These are phyloP conservation scores for Xylariaceae sp. DNA, from an alignment of 2,329 filamentous ascomycete species.

Conservation along the genomic window DNA sequence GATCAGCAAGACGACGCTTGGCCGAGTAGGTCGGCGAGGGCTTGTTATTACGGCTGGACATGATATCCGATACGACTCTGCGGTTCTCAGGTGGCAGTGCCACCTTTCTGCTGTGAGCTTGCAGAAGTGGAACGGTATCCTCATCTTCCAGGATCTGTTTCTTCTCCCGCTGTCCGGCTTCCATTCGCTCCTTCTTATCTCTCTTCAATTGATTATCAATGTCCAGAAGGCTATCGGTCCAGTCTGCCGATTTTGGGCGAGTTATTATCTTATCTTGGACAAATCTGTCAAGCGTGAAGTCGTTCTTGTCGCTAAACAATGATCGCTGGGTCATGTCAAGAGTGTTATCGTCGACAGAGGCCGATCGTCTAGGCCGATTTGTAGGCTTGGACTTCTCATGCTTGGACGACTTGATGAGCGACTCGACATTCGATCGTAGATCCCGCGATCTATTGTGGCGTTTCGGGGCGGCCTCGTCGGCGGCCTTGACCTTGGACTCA, in stretches of 20 bases:
- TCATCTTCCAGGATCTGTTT: slow-evolving; percentile 12
- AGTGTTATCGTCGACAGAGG: slow-evolving; percentile 22
- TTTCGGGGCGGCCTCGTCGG: slow-evolving; percentile 11
- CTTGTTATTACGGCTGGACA: slow-evolving; percentile 20
- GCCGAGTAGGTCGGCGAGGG: slow-evolving; percentile 8
- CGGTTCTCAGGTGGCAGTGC: slow-evolving; percentile 9
- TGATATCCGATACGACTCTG: slow-evolving; percentile 18
- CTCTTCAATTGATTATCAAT: slow-evolving; percentile 22
- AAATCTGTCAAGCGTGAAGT: slow-evolving; percentile 1
- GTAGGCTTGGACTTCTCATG: slow-evolving; percentile 12
- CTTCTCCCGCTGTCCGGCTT: slow-evolving; percentile 12
- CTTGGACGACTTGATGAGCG: slow-evolving; percentile 18
- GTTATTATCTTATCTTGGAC: slow-evolving; percentile 2
- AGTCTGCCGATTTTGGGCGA: slow-evolving; percentile 14
- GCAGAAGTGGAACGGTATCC: slow-evolving; percentile 3
- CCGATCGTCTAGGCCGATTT: slow-evolving; percentile 14
- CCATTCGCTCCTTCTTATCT: slow-evolving; percentile 16
- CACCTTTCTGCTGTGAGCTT: slow-evolving; percentile 4
- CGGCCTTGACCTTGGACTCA: slow-evolving; percentile 7
- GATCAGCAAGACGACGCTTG: slow-evolving; percentile 1
- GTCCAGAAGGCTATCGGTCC: slow-evolving; percentile 27
- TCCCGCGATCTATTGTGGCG: slow-evolving; percentile 19
- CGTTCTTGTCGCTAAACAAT: slow-evolving; percentile 13
- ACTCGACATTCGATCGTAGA: slow-evolving; percentile 22
- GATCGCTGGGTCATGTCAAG: slow-evolving; percentile 24